Base-by-base conservation (phyloP, 2,329 filamentous ascomycete species). In the Aspergillus clavatus region DNA sequence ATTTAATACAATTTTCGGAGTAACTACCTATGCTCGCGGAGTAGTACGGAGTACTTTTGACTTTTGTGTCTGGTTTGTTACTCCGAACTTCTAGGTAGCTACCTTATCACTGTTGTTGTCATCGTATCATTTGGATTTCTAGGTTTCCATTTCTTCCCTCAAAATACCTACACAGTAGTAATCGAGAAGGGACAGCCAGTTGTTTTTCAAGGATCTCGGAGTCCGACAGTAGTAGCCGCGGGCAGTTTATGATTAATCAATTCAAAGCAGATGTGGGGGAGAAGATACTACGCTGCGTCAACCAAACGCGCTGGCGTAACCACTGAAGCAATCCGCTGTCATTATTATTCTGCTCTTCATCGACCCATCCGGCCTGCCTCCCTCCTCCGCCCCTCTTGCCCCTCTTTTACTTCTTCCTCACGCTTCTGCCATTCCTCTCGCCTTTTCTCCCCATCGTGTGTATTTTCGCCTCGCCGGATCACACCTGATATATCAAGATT, bases 261-360 rank as follows among this genome's bases (percentile, higher is more conserved):
- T 24, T 43, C 26, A 39, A 42, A 46, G 38, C 40, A 49, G 44
- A 68, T 67, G 65, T 66, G 65, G 65, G 59, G 63, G 52, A 65
- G 58, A 60, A 57, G 58, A 43, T 61, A 57, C 52, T 19, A 16
- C 31, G 56, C 63, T 53, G 51, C 52, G 52, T 57, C 58, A 48
- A 50, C 54, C 47, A 61, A 51, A 52, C 49, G 55, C 47, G 55
- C 54, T 55, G 55, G 58, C 42, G 55, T 61, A 44, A 57, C 47
- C 46, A 40, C 53, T 55, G 51, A 53, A 52, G 44, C 51, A 48
- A 42, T 55, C 49, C 54, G 59, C 29, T 45, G 46, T 54, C 55
- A 35, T 35, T 18, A 35, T 35, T 18, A 54, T 51, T 42, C 38
- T 49, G 48, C 50, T 53, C 38, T 53, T 49, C 43, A 56, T 59